Base-by-base conservation (phyloP, 164 flowering plant species). In the Stephania japonica region DNA sequence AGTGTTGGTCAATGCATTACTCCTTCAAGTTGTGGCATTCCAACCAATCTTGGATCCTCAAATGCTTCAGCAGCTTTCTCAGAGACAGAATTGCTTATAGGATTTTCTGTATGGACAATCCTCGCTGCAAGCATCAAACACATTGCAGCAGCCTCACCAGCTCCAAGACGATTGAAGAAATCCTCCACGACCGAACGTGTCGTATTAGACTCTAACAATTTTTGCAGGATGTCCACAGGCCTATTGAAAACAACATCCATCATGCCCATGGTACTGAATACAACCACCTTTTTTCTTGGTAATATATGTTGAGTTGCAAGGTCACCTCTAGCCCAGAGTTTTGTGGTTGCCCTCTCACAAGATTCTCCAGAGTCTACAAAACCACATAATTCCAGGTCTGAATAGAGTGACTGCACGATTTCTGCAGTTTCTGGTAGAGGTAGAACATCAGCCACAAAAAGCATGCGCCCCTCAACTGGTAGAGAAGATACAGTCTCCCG, bases 71-170 rank as follows among this genome's bases (percentile, higher is more conserved):
- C 99, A 42, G 97, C 99, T 83, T 90, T 93, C 77, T 95, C 97
- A 63, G 95, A 79, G 72, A 89, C 88, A 77, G 75, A 79, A 81
- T 87, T 91, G 80, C 88, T 88, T 70, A 91, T 87, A 47, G 86
- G 76, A 81, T 76, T 80, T 75, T 95, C 97, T 42, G 84, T 78
- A 71, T 87, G 83, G 64, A 91, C 84, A 53, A 93, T 84, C 82
- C 86, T 88, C 26, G 97, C 84, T 79, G 98, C 94, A 59, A 95
- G 85, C 90, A 93, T 80, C 73, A 95, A 81, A 82, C 97, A 95
- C 97, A 93, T 93, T 32, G 98, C 91, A 81, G 99, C 94, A 64
- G 97, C 97, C 80, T 95, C 99, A 65, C 91, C 97, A 73, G 94
- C 90, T 75, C 98, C 99, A 88, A 90, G 93, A 69, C 97, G 94